Base-by-base conservation (phyloP, 2,329 filamentous ascomycete genomes). In the Macroventuria anomochaeta region DNA sequence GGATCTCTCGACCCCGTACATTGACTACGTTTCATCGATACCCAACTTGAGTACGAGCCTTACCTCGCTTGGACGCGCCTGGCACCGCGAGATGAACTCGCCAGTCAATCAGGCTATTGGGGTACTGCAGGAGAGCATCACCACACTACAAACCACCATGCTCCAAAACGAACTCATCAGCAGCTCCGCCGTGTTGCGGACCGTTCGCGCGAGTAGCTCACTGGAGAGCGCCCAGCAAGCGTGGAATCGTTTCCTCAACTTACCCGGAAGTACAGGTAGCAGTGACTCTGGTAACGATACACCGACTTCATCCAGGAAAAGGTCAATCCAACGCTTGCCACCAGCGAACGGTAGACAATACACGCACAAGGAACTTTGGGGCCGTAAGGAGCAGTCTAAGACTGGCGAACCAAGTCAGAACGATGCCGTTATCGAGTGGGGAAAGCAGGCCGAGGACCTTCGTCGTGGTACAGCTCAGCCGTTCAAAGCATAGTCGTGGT, bases 41-140 rank as follows among this genome's bases (percentile, higher is more conserved):
- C 60, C 63, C 28, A 67, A 62, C 37, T 56, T 75, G 12, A 63
- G 70, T 26, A 60, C 61, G 18, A 65, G 65, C 3, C 57, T 74
- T 3, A 68, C 52, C 17, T 59, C 68, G 7, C 69, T 71, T 18
- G 73, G 73, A 29, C 68, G 65, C 3, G 47, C 67, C 42, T 74
- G 69, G 62, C 75, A 76, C 57, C 62, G 64, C 12, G 75, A 76
- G 54, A 62, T 71, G 63, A 76, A 76, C 58, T 39, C 49, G 1
- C 72, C 74, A 0, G 64, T 76, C 39, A 67, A 59, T 34, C 56
- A 63, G n/a, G 64, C 67, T 31, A 69, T 76, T 29, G 55, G 57
- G 10, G 61, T 56, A 2, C 58, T 76, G 3, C 61, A 74, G 21
- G 63, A 69, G 39, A 58, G 63, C 17, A 59, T 76, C 11, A 61